Evolutionary conservation across 106 monocot genomes (phyloP), one percentile per base, ranked within the genome.

Genomic region (Ottelia alismoides): DNA sequence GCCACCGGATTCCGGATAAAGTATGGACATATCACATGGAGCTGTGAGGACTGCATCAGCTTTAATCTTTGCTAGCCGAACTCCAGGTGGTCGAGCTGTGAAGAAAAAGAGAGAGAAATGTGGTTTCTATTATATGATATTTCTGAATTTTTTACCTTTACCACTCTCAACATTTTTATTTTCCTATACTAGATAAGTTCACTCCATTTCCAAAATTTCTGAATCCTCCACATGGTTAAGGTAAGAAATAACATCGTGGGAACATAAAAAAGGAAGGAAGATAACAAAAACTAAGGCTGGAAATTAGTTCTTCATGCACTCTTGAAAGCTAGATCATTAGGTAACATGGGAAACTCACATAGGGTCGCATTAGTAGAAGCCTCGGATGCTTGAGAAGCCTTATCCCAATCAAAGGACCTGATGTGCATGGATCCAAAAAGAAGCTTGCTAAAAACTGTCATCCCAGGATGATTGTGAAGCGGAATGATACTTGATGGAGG

Each of bases 371-470:
- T 17, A 2, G 24, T 51, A 14, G 27, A 6, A 9, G 58, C 57
- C 16, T 56, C 25, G 11, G 55, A 19, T 7, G 51, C 50, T 28
- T 60, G 28, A 57, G 57, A 27, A 31, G 21, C 22, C 49, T 62
- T 67, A 21, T 57, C 70, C 93, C 93, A 94, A 62, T 94, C 93
- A 47, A 76, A 94, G 0, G 93, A 88, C 49, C 76, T 83, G 20
- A 94, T 81, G 55, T 88, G 93, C 87, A 94, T 80, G 25, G 80
- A 81, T 0, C 93, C 93, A 28, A 81, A 78, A 2, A 94, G 78
- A 43, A 94, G 56, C 57, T 94, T 94, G 65, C 88, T 84, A 56
- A 94, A 88, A 25, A 94, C 93, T 20, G 93, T 94, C 93, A 94
- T 94, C 27, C 75, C 87, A 11, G 93, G 93, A 57, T 94, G 93